Base-by-base conservation (phyloP, 345 rosid genomes). In the Turnera subulata region DNA sequence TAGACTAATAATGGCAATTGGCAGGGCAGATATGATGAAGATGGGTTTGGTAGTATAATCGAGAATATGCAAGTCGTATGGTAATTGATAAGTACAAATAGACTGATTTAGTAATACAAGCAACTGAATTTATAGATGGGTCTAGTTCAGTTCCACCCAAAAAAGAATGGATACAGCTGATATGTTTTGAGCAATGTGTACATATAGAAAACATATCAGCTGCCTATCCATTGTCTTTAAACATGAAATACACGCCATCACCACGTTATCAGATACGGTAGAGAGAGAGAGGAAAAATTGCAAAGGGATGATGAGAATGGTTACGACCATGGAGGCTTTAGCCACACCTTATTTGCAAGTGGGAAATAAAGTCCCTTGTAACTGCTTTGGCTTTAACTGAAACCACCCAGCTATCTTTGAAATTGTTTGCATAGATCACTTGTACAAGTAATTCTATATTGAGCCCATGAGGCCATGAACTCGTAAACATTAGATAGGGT, bases 381-480 rank as follows among this genome's bases (percentile, higher is more conserved):
- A 56, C 58, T 75, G 69, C 42, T 62, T 64, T 47, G 50, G 21
- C 67, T 76, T 76, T 63, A 77, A 60, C 74, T 58, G 66, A 58
- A 47, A 40, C 17, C 22, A 15, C 19, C 21, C 20, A 1, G 14
- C 24, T 48, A 29, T 6, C 25, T 49, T 47, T 33, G 62, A 33
- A 19, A 48, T 18, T 18, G 53, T 14, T 26, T 40, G 48, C 16
- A 45, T 20, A 1, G 35, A 47, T 39, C 19, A 19, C 13, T 14
- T 7, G 22, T 29, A 12, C 50, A 38, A 49, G 46, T 21, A n/a
- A 35, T 21, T 37, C 35, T 23, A 17, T 21, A 47, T 59, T 58
- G 42, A 58, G 38, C 18, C 17, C 29, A 47, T 22, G 35, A n/a
- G n/a, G n/a, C n/a, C n/a, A n/a, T n/a, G n/a, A n/a, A n/a, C n/a